Percentiles rank a stretch among this genome's conserved stretches.
Evolutionary conservation across 2,329 filamentous ascomycete genomes (phyloP).

Genomic region (Colletotrichum nymphaeae): DNA sequence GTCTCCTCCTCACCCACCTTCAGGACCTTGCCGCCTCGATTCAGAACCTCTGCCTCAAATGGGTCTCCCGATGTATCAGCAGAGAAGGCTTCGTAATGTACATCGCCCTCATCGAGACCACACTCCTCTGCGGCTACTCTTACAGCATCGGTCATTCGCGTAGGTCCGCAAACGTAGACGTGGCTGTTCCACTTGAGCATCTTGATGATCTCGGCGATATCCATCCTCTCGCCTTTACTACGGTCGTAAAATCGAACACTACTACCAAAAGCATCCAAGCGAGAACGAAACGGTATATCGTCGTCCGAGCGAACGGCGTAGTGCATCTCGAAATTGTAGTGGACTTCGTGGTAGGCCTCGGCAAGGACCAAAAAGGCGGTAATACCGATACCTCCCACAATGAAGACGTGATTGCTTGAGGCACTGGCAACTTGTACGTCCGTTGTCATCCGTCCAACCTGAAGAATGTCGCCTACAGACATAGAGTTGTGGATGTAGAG

Average conservation of each 20-base stretch:
- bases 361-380: constrained; percentile 70
- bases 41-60: constrained; percentile 66
- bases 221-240: constrained; percentile 61
- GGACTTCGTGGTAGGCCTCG: constrained; percentile 52
- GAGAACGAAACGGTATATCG: constrained; percentile 67
- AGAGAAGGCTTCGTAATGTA: constrained; percentile 71
- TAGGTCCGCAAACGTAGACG: constrained; percentile 71
- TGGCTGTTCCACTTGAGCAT: constrained; percentile 63
- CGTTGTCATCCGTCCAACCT: constrained; percentile 61
- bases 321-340: constrained; percentile 66
- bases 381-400: constrained; percentile 74
- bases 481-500: constrained; percentile 64
- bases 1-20: constrained; percentile 61
- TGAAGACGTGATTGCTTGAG: constrained; percentile 70
- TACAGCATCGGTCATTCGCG: constrained; percentile 66
- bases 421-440: constrained; percentile 57
- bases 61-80: constrained; percentile 66
- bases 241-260: constrained; percentile 65
- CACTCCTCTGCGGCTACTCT: constrained; percentile 51
- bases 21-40: constrained; percentile 52
- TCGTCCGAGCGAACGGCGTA: constrained; percentile 65
- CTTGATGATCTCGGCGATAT: constrained; percentile 59
- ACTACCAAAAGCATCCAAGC: constrained; percentile 54
- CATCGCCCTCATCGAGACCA: constrained; percentile 59
- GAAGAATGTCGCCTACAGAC: constrained; percentile 60